Conservation (phyloP, 2,329 filamentous ascomycete species). For the Alternaria sp. region DNA sequence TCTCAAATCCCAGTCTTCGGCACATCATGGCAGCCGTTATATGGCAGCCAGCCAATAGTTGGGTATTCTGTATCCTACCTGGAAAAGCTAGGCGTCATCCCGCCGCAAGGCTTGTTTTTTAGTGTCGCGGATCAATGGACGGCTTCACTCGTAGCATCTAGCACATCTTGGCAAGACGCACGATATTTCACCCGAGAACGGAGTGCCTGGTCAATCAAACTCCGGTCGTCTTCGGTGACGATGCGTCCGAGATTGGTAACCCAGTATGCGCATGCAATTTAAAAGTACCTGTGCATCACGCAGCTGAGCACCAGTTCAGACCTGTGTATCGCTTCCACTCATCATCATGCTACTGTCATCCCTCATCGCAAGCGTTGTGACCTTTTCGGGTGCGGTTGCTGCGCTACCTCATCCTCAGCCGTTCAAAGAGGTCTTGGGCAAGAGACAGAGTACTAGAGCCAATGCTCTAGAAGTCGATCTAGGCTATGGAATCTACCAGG, state of each 20-base stretch:
- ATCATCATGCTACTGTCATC: background rate
- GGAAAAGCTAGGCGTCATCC: background rate
- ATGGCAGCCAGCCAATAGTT: background rate
- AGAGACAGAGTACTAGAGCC: background rate
- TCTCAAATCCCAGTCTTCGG: background rate
- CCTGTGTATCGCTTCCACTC: background rate
- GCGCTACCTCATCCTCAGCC: conserved; percentile 3
- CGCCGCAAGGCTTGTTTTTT: background rate
- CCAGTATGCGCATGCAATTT: background rate
- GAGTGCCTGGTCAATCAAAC: background rate
- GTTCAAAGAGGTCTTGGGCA: background rate
- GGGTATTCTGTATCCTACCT: background rate
- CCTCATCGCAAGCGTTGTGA: background rate
- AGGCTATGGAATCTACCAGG: conserved; percentile 34
- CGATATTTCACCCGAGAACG: background rate
- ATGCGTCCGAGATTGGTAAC: background rate
- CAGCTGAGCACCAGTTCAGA: background rate
- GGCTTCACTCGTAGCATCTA: background rate
- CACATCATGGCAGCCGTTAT: background rate
- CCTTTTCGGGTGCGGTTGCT: background rate
- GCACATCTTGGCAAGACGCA: background rate
- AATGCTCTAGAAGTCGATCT: conserved; percentile 27
- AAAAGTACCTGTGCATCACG: background rate
- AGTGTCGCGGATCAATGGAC: background rate
- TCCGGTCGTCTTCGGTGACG: background rate